A percentile compares a stretch with the other conserved stretches of the same genome.
phyloP scores from a whole-genome alignment of 192 early-diverging fungal species.

The Linnemannia zychae region DNA sequence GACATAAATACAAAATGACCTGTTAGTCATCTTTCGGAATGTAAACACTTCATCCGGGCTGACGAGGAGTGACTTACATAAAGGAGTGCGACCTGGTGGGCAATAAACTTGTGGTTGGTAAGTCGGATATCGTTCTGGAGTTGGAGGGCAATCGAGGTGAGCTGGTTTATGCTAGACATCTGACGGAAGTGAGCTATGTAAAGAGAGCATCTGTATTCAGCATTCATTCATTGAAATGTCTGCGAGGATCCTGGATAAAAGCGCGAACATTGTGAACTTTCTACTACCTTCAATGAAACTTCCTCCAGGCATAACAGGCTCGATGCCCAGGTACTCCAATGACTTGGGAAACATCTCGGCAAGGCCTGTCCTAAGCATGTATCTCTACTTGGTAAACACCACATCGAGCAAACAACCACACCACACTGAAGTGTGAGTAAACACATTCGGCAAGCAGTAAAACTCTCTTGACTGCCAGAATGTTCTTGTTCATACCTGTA shows the following conservation, averaged over 20 bases:
- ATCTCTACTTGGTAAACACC: constrained; percentile 28
- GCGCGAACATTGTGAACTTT: background rate
- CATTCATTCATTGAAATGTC: background rate
- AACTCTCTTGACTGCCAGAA: background rate
- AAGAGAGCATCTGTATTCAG: background rate
- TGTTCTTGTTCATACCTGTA: constrained; percentile 29
- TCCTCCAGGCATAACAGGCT: constrained; percentile 29
- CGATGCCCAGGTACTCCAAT: constrained; percentile 47
- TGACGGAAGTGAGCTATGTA: constrained; percentile 60
- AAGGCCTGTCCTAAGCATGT: constrained; percentile 53
- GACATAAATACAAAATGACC: background rate
- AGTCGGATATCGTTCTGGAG: constrained; percentile 63
- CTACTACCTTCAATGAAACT: constrained; percentile 43
- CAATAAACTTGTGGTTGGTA: constrained; percentile 67
- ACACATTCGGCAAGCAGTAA: background rate
- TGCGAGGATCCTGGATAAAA: background rate
- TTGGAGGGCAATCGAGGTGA: constrained; percentile 63
- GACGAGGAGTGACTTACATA: constrained; percentile 56
- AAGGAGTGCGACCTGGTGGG: constrained; percentile 66
- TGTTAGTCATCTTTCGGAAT: background rate
- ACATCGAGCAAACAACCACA: background rate
- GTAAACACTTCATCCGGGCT: background rate
- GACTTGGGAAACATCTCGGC: constrained; percentile 60
- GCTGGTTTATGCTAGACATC: constrained; percentile 61
- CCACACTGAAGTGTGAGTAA: background rate